Evolutionary conservation across 2,329 filamentous ascomycete genomes (phyloP), one percentile per base, ranked within the genome.

Genomic region (Pseudogymnoascus sp.): DNA sequence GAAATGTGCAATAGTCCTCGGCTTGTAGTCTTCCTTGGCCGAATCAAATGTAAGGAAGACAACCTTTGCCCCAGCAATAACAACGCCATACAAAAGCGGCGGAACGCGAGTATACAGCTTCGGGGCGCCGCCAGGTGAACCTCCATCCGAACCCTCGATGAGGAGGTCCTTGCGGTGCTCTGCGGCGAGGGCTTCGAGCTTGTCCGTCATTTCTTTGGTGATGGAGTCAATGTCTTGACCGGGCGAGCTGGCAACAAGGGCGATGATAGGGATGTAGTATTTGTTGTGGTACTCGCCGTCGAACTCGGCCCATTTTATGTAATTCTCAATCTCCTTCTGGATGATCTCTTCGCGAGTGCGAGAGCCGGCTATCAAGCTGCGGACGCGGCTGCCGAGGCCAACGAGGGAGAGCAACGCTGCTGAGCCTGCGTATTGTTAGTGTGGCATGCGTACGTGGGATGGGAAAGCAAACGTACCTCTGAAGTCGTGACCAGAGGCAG

Each of bases 11-110:
- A 74, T 63, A 26, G 68, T 67, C 33, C 64, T 67, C 3, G 69
- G 54, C 24, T 61, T 64, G n/a, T 67, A 65, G 11, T 69, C 61
- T 1, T 63, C 63, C 24, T 71, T 63, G 2, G 68, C 64, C 6
- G 71, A 70, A 58, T 73, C 69, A 5, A 70, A 64, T 9, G 71
- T 73, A 31, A 70, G 63, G 26, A 73, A 66, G 26, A 71, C 67
- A 33, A 66, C 63, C 26, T 65, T 66, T 3, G 66, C 64, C 21
- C 67, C 61, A 24, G 67, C 67, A 36, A 72, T 63, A n/a, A 72
- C 63, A 10, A 74, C 68, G 4, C 71, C 72, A 44, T 73, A 74
- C 21, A 74, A 64, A 11, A 73, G 61, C 3, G 72, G 72, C 31
- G 68, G 70, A 7, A 33, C 47, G 61, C 64, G 64, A 9, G 54